phyloP scores from a whole-genome alignment of 176 grass and related monocot species.

The Luzula sylvatica region DNA sequence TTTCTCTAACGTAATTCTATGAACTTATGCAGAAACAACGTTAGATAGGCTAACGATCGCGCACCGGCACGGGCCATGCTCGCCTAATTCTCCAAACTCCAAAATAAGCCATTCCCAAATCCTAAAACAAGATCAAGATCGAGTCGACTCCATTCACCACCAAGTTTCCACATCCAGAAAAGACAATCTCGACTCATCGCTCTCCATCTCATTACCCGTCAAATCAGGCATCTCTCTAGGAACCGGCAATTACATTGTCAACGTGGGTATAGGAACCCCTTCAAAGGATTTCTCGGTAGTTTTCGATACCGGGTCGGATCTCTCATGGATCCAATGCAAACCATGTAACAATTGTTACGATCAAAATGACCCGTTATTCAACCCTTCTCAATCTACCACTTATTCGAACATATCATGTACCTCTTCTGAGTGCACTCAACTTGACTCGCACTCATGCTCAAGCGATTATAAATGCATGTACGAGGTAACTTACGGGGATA shows the following conservation, averaged over 20 bases:
- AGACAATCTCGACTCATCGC: not conserved
- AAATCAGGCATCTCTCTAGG: conserved; percentile 31
- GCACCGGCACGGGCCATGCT: conserved; percentile 61
- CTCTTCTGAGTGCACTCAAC: conserved; percentile 29
- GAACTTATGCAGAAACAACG: not conserved
- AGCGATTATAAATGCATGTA: conserved; percentile 30
- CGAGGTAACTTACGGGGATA: conserved; percentile 54
- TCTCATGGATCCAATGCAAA: conserved; percentile 81
- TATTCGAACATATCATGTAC: conserved; percentile 33
- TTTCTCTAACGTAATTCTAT: not conserved
- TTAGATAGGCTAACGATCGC: conserved; percentile 30
- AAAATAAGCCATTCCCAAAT: conserved; percentile 26
- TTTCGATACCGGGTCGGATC: conserved; percentile 84
- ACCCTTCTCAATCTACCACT: conserved; percentile 47
- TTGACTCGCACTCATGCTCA: conserved; percentile 27
- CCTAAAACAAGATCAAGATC: conserved; percentile 39
- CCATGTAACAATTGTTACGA: conserved; percentile 50
- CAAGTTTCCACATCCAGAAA: conserved; percentile 3
- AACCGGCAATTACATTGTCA: conserved; percentile 62
- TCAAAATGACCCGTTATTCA: conserved; percentile 65
- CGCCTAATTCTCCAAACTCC: conserved; percentile 2
- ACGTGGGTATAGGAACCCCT: conserved; percentile 61
- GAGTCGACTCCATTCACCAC: conserved; percentile 41
- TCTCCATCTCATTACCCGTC: conserved; percentile 38
- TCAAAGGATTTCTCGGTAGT: conserved; percentile 27